A percentile compares a stretch with the other conserved stretches of the same genome.
Evolutionary conservation across 768 basidiomycete species (phyloP).

Genomic region (Flagelloscypha sp.): DNA sequence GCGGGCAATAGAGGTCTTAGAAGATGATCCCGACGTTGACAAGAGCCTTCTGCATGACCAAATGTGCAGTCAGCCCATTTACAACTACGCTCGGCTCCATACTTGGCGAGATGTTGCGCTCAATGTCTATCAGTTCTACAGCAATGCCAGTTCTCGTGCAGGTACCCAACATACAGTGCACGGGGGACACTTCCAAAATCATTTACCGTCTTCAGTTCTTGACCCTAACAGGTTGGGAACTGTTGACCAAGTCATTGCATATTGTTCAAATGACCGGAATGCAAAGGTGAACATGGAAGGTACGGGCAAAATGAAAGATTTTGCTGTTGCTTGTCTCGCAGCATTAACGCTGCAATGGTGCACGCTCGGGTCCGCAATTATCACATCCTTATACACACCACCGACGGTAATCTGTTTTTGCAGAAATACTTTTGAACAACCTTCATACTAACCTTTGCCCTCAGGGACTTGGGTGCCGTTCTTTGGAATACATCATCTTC

Average conservation of each 20-base stretch:
- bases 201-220: too few species aligned
- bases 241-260: conserved; percentile 11
- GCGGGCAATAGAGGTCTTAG: too few species aligned
- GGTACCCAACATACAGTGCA: conserved; percentile 8
- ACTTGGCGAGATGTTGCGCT: too few species aligned
- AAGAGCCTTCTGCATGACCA: too few species aligned
- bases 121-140: conserved; percentile 7
- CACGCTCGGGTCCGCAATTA: conserved; percentile 19
- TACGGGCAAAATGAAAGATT: too few species aligned
- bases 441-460: conserved; percentile 3
- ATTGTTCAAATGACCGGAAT: conserved; percentile 13
- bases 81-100: conserved; percentile 15
- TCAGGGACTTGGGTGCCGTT: conserved; percentile 27
- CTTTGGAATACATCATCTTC: conserved; percentile 21
- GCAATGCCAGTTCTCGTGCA: too few species aligned
- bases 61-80: conserved; percentile 15
- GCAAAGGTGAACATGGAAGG: conserved; percentile 2
- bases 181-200: conserved; percentile 5
- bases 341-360: conserved; percentile 25
- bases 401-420: conserved; percentile 15
- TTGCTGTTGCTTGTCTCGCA: conserved; percentile 20
- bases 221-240: conserved; percentile 15
- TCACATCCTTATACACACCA: conserved; percentile 21
- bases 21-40: too few species aligned
- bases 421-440: too few species aligned